Evolutionary conservation across 2,329 filamentous ascomycete genomes (phyloP), one percentile per base, ranked within the genome.

Genomic region (Tolypocladium guangdongense): DNA sequence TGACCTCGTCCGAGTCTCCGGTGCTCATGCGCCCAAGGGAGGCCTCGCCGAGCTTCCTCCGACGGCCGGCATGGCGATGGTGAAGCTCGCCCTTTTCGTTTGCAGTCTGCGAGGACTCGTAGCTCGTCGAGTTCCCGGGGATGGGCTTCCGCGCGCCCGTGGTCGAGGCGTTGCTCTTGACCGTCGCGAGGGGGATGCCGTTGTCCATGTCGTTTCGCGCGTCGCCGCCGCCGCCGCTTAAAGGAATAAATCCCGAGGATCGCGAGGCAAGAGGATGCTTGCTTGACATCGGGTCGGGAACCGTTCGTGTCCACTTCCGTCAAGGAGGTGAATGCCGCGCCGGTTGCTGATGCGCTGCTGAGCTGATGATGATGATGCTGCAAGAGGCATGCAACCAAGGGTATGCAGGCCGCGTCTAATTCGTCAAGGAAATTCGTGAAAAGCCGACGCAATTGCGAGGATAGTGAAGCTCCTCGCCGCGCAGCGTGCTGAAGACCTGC

Each of bases 131-230:
- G 53, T 63, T 65, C 55, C 63, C 60, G 52, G 65, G 58, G 38
- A 68, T 70, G 27, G 69, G 64, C 64, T 75, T 78, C 56, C 78
- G 71, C 51, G 76, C 74, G 45, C 82, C 81, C 3, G 75, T 78
- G 7, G 74, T 75, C 59, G 76, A 80, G 56, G 72, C 74, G 59
- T 74, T 75, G 65, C 78, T 83, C 63, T 71, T 74, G 58, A 86
- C 76, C 47, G 72, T 69, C 16, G 74, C 74, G 54, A 84, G 74
- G 22, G 80, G 80, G 48, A 84, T 84, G 51, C 74, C 77, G 35
- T 70, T 62, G 52, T 63, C 59, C 67, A 70, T 70, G 36, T 68
- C 68, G 64, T 59, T 57, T 54, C 59, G 59, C 33, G 59, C 60
- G 56, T 63, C 63, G 58, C 67, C 66, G 33, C 64, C 62, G 57